These are phyloP conservation scores for Boletus vermiculosoides DNA, from an alignment of 768 basidiomycete species.

Conservation along the genomic window DNA sequence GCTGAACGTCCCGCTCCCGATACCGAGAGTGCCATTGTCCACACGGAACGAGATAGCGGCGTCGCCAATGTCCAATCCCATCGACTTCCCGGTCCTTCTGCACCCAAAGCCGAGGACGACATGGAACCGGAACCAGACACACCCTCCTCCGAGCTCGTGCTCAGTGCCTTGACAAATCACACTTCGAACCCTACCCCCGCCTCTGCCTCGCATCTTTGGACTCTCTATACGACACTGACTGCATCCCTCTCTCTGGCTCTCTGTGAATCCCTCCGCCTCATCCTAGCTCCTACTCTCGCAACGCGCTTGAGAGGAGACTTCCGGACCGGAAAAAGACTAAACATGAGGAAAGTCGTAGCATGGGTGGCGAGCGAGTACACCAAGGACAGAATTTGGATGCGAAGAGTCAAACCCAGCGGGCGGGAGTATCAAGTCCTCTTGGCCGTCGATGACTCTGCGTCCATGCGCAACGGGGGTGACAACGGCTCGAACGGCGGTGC, in stretches of 20 bases:
- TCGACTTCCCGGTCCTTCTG: constrained; percentile 26
- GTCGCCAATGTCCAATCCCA: constrained; percentile 1
- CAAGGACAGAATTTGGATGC: constrained; percentile 98
- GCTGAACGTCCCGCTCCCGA: constrained; percentile 29
- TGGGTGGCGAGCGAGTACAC: constrained; percentile 99
- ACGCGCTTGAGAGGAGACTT: constrained; percentile 96
- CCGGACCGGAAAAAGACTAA: constrained; percentile 93
- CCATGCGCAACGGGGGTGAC: constrained; percentile 55
- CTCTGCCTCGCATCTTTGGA: constrained; percentile 77
- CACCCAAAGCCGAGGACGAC: constrained; percentile 32
- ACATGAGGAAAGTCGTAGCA: constrained; percentile 98
- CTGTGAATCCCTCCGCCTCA: constrained; percentile 95
- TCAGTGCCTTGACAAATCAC: constrained; percentile 20
- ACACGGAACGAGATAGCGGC: constrained; percentile 24
- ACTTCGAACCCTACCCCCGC: constrained; percentile 20
- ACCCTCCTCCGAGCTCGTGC: constrained; percentile 21
- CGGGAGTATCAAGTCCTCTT: constrained; percentile 95
- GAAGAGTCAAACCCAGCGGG: constrained; percentile 88
- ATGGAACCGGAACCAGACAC: constrained; percentile 17
- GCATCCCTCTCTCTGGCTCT: constrained; percentile 87
- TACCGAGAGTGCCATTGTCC: constrained; percentile 49
- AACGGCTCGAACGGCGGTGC: constrained; percentile 14
- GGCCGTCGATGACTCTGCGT: constrained; percentile 93
- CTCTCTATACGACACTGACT: constrained; percentile 85
- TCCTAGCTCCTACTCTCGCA: constrained; percentile 91